These are phyloP conservation scores for Dioszegia crocea DNA, from an alignment of 768 basidiomycete genomes.

Conservation along the genomic window DNA sequence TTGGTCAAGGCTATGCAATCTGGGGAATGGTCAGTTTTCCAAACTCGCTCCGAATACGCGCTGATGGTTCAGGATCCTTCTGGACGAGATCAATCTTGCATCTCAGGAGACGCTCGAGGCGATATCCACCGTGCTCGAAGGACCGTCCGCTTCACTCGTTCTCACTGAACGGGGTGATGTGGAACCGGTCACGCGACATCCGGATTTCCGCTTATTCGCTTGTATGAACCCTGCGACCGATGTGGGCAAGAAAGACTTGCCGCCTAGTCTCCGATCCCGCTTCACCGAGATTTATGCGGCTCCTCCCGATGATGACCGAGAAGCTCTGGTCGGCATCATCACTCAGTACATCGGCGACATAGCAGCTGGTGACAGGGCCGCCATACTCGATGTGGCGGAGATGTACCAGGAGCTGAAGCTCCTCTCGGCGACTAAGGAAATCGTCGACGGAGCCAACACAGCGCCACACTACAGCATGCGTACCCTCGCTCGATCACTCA, in stretches of 20 bases:
- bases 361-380: constrained; percentile 77
- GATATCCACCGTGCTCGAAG: constrained; percentile 77
- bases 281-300: constrained; percentile 96
- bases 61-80: constrained; percentile 64
- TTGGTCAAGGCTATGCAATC: constrained; percentile 80
- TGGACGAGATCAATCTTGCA: constrained; percentile 95
- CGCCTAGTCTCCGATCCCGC: constrained; percentile 77
- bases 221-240: constrained; percentile 99
- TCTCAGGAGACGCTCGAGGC: constrained; percentile 91
- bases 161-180: constrained; percentile 88
- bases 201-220: constrained; percentile 92
- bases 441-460: constrained; percentile 90
- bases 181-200: constrained; percentile 83
- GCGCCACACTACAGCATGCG: constrained; percentile 96
- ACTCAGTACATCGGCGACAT: constrained; percentile 79
- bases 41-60: neutral
- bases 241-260: constrained; percentile 95
- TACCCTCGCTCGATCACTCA: constrained; percentile 82
- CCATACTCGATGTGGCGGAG: constrained; percentile 85
- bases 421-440: constrained; percentile 65
- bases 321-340: constrained; percentile 81
- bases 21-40: constrained; percentile 75
- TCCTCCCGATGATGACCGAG: constrained; percentile 86
- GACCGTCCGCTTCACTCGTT: constrained; percentile 81
- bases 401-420: constrained; percentile 79